A percentile compares a stretch with the other conserved stretches of the same genome.
These are phyloP conservation scores for Glycine tomentella DNA, from an alignment of 306 rosid species.

Conservation along the genomic window DNA sequence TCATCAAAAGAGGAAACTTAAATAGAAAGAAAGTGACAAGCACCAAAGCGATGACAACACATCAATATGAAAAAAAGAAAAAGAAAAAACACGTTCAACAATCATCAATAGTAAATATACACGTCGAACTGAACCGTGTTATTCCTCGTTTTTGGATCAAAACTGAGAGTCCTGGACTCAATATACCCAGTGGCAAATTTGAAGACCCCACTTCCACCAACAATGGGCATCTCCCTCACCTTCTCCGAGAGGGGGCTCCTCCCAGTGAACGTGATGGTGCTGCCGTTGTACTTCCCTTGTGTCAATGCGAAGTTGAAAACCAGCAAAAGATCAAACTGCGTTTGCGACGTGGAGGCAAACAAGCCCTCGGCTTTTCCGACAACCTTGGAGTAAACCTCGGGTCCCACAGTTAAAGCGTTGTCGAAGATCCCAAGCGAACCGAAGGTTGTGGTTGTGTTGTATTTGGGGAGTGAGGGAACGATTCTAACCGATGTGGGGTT, in stretches of 20 bases:
- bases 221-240: slow-evolving; percentile 70
- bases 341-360: slow-evolving; percentile 53
- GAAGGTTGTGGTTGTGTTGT: slow-evolving; percentile 21
- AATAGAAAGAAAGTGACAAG: background rate
- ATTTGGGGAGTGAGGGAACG: slow-evolving; percentile 4
- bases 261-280: slow-evolving; percentile 62
- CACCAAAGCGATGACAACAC: too few species aligned
- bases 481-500: slow-evolving; percentile 35
- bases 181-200: slow-evolving; percentile 70
- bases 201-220: slow-evolving; percentile 76
- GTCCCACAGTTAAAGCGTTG: slow-evolving; percentile 44
- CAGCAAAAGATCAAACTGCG: slow-evolving; percentile 48
- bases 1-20: too few species aligned
- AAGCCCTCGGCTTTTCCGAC: slow-evolving; percentile 60
- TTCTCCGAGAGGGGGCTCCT: slow-evolving; percentile 40
- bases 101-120: slow-evolving; percentile 35
- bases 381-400: slow-evolving; percentile 42
- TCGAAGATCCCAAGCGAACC: slow-evolving; percentile 34
- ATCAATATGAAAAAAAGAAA: too few species aligned
- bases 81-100: too few species aligned
- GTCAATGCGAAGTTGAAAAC: slow-evolving; percentile 56
- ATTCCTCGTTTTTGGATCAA: slow-evolving; percentile 37
- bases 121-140: slow-evolving; percentile 57
- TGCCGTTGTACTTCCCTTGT: slow-evolving; percentile 70
- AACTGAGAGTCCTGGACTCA: slow-evolving; percentile 39